Base-by-base conservation (phyloP, 108 stramenopile species). In the Epithemia pelagica region DNA sequence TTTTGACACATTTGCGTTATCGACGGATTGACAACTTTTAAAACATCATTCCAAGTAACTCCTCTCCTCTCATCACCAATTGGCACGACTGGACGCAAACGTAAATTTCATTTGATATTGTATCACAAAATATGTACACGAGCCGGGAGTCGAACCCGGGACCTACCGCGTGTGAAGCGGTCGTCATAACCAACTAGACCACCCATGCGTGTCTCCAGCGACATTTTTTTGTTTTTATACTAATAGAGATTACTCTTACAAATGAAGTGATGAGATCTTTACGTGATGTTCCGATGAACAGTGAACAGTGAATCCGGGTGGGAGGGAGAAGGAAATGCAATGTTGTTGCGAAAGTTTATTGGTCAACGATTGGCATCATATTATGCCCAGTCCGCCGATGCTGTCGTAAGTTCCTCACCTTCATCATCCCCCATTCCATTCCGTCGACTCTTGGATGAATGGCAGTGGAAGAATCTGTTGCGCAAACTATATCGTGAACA, bases 131-230 rank as follows among this genome's bases (percentile, higher is more conserved):
- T n/a, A 32, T 2, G 15, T 84, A 84, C 83, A 76, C 70, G 71
- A 74, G 68, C 64, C 67, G 80, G 78, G 83, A 85, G 73, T 85
- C 75, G 83, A 85, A 85, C 83, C 78, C 75, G 64, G 61, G 83
- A 85, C 83, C 83, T 81, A 70, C 72, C 68, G 77, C 79, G 83
- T 85, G 83, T 85, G 72, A 85, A 85, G 79, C 77, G 68, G 66
- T 65, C 80, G 83, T 85, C 83, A 85, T 85, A 83, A 83, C 82
- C 82, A 83, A 83, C 82, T 83, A 83, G 82, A 85, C 83, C 83
- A 84, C 66, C 78, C 76, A 74, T 83, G 80, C 77, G 58, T 31
- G 15, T 5, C 57, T n/a, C n/a, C n/a, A n/a, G n/a, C n/a, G n/a
- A n/a, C n/a, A n/a, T n/a, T 19, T 52, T 15, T 19, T 20, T 19